Percentiles rank a stretch among this genome's conserved stretches.
Evolutionary conservation across 805 yeast genomes (phyloP).

Genomic region (Wickerhamiella kazuoi): DNA sequence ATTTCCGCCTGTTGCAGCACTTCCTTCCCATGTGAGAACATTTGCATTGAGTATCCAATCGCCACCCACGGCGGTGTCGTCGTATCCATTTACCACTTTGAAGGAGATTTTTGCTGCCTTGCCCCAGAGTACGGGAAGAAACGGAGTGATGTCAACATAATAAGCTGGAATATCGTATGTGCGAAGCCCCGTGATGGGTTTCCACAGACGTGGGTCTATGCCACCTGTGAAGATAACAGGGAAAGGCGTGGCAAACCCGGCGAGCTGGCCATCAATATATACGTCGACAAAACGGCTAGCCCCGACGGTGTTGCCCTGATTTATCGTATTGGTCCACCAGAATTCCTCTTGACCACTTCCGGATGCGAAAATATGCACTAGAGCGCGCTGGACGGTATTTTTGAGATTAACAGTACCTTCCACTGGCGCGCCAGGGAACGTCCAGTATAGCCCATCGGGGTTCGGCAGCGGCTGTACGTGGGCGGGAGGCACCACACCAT

Average conservation of each 20-base stretch:
- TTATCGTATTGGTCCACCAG: constrained; percentile 37
- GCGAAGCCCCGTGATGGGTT: constrained; percentile 54
- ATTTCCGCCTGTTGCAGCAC: neutral
- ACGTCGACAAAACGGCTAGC: constrained; percentile 43
- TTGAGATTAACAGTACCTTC: constrained; percentile 21
- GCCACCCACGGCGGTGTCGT: neutral
- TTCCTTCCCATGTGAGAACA: neutral
- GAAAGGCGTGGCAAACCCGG: constrained; percentile 47
- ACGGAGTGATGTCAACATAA: constrained; percentile 51
- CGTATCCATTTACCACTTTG: constrained; percentile 25
- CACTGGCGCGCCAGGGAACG: neutral
- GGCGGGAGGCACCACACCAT: constrained; percentile 5
- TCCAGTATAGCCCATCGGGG: constrained; percentile 1
- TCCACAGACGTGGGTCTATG: constrained; percentile 63
- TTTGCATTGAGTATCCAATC: neutral
- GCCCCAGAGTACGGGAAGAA: constrained; percentile 55
- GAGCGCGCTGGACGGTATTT: constrained; percentile 40
- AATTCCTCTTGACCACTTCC: constrained; percentile 73
- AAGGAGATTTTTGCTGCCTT: constrained; percentile 32
- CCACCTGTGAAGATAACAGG: constrained; percentile 74
- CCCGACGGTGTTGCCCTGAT: constrained; percentile 4
- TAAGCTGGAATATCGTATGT: constrained; percentile 61
- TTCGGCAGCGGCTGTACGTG: constrained; percentile 3
- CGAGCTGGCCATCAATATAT: constrained; percentile 37
- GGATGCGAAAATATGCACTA: constrained; percentile 41